A percentile compares a stretch with the other conserved stretches of the same genome.
Conservation (phyloP, 2,329 filamentous ascomycete species). For the Diaporthe helianthi region DNA sequence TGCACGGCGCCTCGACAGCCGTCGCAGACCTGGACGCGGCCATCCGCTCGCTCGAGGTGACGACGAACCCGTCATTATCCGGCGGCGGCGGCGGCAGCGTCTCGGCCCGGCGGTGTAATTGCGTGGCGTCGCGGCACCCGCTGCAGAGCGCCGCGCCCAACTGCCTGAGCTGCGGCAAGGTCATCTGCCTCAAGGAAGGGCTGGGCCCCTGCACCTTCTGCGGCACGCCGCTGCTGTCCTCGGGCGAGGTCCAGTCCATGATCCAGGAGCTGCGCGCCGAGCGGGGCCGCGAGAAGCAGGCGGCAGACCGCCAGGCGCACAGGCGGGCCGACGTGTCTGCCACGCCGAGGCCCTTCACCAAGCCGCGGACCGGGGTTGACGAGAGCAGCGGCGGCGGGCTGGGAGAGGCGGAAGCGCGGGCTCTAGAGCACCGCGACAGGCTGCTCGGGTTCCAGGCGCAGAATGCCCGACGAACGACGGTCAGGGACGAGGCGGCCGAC, state of each 20-base stretch:
- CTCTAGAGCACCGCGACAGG: conserved; percentile 80
- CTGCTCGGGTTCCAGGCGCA: conserved; percentile 84
- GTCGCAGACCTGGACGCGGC: conserved; percentile 78
- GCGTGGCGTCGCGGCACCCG: conserved; percentile 86
- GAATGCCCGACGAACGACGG: conserved; percentile 82
- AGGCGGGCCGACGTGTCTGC: conserved; percentile 70
- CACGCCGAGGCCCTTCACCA: conserved; percentile 66
- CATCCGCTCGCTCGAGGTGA: conserved; percentile 88
- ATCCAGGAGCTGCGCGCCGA: conserved; percentile 84
- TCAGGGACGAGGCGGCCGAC: conserved; percentile 81
- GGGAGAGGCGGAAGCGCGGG: conserved; percentile 68
- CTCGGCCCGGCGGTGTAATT: conserved; percentile 76
- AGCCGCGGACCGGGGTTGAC: conserved; percentile 49
- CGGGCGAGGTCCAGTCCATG: conserved; percentile 82
- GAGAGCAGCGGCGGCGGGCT: conserved; percentile 43
- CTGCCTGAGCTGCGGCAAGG: conserved; percentile 90
- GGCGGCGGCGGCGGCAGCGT: conserved; percentile 55
- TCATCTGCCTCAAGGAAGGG: conserved; percentile 93
- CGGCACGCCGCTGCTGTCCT: conserved; percentile 73
- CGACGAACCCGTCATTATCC: conserved; percentile 78
- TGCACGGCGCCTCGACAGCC: conserved; percentile 80
- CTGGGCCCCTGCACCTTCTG: conserved; percentile 95
- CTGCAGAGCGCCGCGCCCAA: conserved; percentile 92
- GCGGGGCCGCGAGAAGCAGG: conserved; percentile 85
- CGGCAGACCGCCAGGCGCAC: conserved; percentile 75